Conservation (phyloP, 2,329 filamentous ascomycete genomes). For the Eutypella sp. region DNA sequence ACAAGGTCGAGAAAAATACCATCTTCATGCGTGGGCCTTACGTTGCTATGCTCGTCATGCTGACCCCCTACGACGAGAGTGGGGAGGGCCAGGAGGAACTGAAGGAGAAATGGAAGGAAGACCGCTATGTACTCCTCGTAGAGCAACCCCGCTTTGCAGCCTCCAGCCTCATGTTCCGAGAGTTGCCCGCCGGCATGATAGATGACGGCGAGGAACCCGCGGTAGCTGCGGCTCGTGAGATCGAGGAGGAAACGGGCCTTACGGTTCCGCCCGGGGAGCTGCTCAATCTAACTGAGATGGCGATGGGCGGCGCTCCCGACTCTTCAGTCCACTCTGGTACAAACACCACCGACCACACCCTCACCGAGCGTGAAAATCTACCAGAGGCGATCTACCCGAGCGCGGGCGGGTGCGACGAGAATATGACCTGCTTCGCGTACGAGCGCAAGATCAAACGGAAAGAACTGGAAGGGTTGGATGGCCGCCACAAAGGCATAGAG, state of each 20-base stretch:
- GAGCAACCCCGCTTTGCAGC: constrained; percentile 54
- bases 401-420: constrained; percentile 56
- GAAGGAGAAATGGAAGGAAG: constrained; percentile 19
- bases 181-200: constrained; percentile 57
- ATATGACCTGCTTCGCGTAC: constrained; percentile 53
- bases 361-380: no score
- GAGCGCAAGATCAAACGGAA: constrained; percentile 46
- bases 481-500: constrained; percentile 52
- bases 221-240: constrained; percentile 55
- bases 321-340: neutral
- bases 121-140: constrained; percentile 54
- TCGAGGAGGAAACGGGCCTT: constrained; percentile 55
- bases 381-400: constrained; percentile 52
- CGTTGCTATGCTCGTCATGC: constrained; percentile 55
- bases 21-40: constrained; percentile 56
- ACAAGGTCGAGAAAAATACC: constrained; percentile 47
- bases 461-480: constrained; percentile 50
- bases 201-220: constrained; percentile 49
- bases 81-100: constrained; percentile 15
- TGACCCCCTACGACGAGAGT: constrained; percentile 45
- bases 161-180: constrained; percentile 49
- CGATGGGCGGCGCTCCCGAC: constrained; percentile 32
- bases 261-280: constrained; percentile 44
- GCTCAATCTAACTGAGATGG: constrained; percentile 48
- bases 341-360: neutral